phyloP scores from a whole-genome alignment of 345 rosid genomes.

The Arabidopsis arenosa region DNA sequence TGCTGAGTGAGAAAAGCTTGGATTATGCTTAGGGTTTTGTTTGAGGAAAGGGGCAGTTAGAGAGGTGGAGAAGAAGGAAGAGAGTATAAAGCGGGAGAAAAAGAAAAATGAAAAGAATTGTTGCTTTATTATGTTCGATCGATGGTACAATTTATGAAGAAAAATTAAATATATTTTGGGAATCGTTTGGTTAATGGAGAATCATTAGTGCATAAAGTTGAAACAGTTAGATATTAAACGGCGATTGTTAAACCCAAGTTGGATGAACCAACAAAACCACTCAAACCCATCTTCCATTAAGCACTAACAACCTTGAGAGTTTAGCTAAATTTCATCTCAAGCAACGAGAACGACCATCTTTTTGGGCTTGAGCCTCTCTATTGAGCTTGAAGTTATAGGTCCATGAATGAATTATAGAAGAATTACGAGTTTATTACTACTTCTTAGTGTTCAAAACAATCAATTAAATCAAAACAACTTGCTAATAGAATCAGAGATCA shows the following conservation, averaged over 20 bases:
- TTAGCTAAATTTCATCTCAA: too few relatives aligned
- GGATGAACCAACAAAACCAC: not conserved
- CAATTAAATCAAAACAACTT: too few relatives aligned
- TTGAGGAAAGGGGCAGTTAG: conserved; percentile 28
- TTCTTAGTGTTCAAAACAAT: too few relatives aligned
- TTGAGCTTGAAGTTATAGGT: too few relatives aligned
- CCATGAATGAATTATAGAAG: too few relatives aligned
- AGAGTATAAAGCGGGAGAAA: conserved; percentile 41
- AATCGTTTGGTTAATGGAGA: conserved; percentile 39
- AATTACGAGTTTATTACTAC: too few relatives aligned
- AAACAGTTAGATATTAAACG: not conserved
- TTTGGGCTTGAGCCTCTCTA: too few relatives aligned
- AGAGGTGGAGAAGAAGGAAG: not conserved
- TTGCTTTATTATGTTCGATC: not conserved
- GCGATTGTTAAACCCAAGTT: not conserved
- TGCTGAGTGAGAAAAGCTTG: not conserved
- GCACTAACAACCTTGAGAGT: too few relatives aligned
- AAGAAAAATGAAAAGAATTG: not conserved
- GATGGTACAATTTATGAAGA: not conserved
- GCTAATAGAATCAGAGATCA: too few relatives aligned
- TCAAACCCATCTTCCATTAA: too few relatives aligned
- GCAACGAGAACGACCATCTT: too few relatives aligned
- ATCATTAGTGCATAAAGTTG: conserved; percentile 20
- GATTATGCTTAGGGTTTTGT: conserved; percentile 41
- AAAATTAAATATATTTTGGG: not conserved